phyloP scores from a whole-genome alignment of 169 alveolate genomes.

The Cryptosporidium meleagridis region DNA sequence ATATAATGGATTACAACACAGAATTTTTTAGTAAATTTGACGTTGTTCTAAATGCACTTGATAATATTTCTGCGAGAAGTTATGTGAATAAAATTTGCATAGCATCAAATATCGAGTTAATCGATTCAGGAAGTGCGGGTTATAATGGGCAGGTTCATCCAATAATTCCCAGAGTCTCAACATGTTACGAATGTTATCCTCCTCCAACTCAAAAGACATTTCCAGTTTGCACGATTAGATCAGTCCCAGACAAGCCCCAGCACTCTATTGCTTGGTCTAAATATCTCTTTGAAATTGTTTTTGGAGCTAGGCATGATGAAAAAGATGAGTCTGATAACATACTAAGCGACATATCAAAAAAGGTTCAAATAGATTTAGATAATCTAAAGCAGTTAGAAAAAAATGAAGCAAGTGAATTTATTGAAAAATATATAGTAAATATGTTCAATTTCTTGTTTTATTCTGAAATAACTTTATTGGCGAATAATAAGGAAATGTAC shows the following conservation, averaged over 20 bases:
- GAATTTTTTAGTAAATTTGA: slow-evolving; percentile 89
- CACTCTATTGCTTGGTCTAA: slow-evolving; percentile 99
- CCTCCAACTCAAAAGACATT: slow-evolving; percentile 88
- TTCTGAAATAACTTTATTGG: neutral
- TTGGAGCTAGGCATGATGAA: slow-evolving; percentile 78
- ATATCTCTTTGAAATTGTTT: slow-evolving; percentile 87
- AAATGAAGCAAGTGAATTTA: slow-evolving; percentile 47
- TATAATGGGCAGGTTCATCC: slow-evolving; percentile 92
- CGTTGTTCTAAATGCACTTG: slow-evolving; percentile 94
- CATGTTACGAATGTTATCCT: slow-evolving; percentile 94
- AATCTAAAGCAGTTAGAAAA: slow-evolving; percentile 68
- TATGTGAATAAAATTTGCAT: slow-evolving; percentile 93
- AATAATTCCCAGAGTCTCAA: slow-evolving; percentile 87
- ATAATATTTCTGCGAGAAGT: slow-evolving; percentile 94
- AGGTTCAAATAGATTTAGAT: slow-evolving; percentile 32
- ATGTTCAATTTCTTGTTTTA: slow-evolving; percentile 38
- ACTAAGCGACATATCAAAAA: slow-evolving; percentile 78
- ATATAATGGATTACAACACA: slow-evolving; percentile 85
- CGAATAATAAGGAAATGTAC: slow-evolving; percentile 1
- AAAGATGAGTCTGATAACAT: slow-evolving; percentile 76
- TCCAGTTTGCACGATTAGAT: slow-evolving; percentile 98
- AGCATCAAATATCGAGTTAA: slow-evolving; percentile 88
- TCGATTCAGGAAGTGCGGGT: slow-evolving; percentile 97
- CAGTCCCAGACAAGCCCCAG: slow-evolving; percentile 97
- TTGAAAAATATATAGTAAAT: slow-evolving; percentile 39